Conservation (phyloP, 2,329 filamentous ascomycete genomes). For the Calonectria crousiana region DNA sequence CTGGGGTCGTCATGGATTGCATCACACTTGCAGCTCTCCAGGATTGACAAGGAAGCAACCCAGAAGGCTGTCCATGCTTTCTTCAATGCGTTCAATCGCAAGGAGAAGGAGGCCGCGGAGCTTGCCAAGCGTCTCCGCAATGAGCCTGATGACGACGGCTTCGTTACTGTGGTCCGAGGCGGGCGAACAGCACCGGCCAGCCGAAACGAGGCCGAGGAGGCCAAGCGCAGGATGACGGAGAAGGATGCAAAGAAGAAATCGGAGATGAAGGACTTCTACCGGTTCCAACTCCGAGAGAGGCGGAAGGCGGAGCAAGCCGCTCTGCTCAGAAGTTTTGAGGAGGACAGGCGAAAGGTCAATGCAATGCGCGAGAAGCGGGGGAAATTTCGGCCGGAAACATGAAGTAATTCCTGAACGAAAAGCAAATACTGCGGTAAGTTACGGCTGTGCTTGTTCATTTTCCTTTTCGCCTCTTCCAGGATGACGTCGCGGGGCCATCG, state of each 20-base stretch:
- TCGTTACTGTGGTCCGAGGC: conserved; percentile 89
- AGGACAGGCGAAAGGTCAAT: conserved; percentile 78
- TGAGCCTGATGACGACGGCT: conserved; percentile 93
- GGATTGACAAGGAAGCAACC: conserved; percentile 75
- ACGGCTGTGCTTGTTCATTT: not conserved
- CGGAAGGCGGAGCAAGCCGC: conserved; percentile 80
- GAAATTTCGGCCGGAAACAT: conserved; percentile 68
- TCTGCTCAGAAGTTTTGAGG: conserved; percentile 78
- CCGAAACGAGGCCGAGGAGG: conserved; percentile 76
- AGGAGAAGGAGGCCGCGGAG: conserved; percentile 73
- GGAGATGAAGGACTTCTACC: conserved; percentile 81
- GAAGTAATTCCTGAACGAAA: conserved; percentile 31
- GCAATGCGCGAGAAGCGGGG: conserved; percentile 77
- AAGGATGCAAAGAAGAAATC: conserved; percentile 72
- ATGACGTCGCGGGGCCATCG: conserved; percentile 69
- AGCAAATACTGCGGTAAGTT: conserved; percentile 30
- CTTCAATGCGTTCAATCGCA: conserved; percentile 84
- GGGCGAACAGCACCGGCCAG: conserved; percentile 80
- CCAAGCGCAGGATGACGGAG: conserved; percentile 70
- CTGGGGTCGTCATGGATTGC: conserved; percentile 72
- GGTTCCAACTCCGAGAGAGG: conserved; percentile 85
- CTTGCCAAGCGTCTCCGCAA: conserved; percentile 75
- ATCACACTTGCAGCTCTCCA: conserved; percentile 77
- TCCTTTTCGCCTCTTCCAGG: conserved; percentile 44
- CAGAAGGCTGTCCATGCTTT: conserved; percentile 84